Conservation (phyloP, 306 rosid species). For the Pyrus pyrifolia region DNA sequence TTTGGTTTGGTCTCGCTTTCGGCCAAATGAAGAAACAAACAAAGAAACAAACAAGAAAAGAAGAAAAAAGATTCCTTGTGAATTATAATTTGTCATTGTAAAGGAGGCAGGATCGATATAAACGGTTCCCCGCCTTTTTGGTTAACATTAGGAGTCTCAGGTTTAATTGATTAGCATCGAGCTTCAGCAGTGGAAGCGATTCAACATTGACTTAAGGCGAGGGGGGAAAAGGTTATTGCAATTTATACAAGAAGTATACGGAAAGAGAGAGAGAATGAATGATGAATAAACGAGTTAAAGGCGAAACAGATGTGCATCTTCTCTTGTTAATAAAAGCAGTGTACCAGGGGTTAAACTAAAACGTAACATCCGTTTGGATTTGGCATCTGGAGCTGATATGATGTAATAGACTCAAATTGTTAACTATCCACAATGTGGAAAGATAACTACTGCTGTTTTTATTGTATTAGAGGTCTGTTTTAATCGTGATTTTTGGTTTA, state of each 20-base stretch:
- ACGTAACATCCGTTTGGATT: neutral
- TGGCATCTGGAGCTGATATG: neutral
- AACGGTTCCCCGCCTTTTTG: neutral
- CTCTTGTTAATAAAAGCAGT: neutral
- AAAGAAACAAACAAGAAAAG: neutral
- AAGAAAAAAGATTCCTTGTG: neutral
- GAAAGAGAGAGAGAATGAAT: neutral
- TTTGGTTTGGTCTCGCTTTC: neutral
- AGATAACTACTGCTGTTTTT: conserved; percentile 2
- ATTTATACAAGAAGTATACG: neutral
- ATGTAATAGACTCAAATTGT: neutral
- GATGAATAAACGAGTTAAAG: neutral
- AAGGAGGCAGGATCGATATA: neutral
- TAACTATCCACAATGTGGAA: neutral
- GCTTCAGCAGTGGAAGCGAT: neutral
- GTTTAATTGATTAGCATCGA: neutral
- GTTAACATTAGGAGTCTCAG: neutral
- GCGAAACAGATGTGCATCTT: neutral
- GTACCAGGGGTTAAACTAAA: neutral
- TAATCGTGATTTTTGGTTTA: conserved; percentile 10
- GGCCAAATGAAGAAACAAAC: neutral
- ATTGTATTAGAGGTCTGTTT: conserved; percentile 9
- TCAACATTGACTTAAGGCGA: neutral
- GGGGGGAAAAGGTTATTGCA: neutral
- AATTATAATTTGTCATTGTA: neutral